Evolutionary conservation across 257 asterid species (phyloP).

Genomic region (Solanum arcanum): DNA sequence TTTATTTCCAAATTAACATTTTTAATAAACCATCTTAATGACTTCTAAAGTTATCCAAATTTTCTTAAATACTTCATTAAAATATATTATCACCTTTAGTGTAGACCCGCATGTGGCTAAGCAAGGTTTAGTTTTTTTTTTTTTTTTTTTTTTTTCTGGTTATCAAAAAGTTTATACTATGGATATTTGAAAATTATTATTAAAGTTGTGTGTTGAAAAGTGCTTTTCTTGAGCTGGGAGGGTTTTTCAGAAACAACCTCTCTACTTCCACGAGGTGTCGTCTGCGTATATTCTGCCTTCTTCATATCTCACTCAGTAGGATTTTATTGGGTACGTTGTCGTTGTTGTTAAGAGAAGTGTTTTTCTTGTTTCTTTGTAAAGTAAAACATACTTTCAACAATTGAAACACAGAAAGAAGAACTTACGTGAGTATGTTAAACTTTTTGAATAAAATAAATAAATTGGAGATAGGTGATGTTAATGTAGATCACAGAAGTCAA

Average conservation of each 20-base stretch:
- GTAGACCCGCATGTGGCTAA: neutral
- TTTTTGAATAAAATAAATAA: neutral
- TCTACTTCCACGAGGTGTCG: no score
- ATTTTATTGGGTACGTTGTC: no score
- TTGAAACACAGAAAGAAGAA: neutral
- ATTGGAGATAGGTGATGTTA: neutral
- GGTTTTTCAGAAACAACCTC: no score
- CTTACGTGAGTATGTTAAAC: neutral
- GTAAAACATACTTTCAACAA: no score
- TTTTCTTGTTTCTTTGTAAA: no score
- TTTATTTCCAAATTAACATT: neutral
- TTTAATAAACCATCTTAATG: neutral
- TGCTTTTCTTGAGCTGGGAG: no score
- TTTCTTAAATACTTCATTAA: neutral
- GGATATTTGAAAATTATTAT: neutral
- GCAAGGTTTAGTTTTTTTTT: neutral
- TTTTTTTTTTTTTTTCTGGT: no score
- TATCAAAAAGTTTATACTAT: neutral
- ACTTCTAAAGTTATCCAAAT: neutral
- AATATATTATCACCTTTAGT: neutral
- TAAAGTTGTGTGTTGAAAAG: neutral
- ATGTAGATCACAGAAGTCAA: neutral
- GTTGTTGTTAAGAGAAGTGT: no score
- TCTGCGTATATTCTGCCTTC: no score
- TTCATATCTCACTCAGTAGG: no score